Conservation (phyloP, 805 yeast genomes). For the Candida patagonica region DNA sequence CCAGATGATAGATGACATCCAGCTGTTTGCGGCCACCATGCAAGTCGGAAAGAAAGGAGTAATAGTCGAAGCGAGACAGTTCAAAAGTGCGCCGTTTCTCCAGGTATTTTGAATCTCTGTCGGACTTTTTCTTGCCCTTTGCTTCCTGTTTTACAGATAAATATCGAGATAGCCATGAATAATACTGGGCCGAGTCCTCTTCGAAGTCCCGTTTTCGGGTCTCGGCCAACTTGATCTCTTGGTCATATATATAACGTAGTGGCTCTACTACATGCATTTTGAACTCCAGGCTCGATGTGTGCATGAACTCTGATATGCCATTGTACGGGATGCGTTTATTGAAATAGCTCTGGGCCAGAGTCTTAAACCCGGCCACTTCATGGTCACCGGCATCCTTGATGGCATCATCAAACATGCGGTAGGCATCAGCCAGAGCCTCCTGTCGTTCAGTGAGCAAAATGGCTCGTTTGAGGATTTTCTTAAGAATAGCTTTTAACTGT, state of each 20-base stretch:
- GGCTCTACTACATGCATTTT: conserved; percentile 30
- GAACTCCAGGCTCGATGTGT: conserved; percentile 23
- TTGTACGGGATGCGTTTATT: conserved; percentile 11
- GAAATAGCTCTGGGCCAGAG: conserved; percentile 26
- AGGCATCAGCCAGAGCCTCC: conserved; percentile 27
- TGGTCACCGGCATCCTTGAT: conserved; percentile 24
- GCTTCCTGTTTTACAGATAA: conserved; percentile 29
- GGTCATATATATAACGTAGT: conserved; percentile 30
- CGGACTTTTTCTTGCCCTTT: conserved; percentile 21
- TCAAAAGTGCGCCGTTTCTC: conserved; percentile 33
- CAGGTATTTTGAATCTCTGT: conserved; percentile 31
- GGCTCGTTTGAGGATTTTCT: conserved; percentile 31
- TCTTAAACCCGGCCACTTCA: conserved; percentile 26
- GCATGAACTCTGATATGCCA: conserved; percentile 11
- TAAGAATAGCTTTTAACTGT: conserved; percentile 26
- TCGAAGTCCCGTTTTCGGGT: conserved; percentile 34
- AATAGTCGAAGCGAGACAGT: conserved; percentile 35
- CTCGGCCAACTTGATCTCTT: conserved; percentile 33
- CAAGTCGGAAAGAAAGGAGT: conserved; percentile 31
- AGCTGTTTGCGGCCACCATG: conserved; percentile 36
- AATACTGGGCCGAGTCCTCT: conserved; percentile 35
- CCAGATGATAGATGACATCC: conserved; percentile 28
- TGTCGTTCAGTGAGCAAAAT: conserved; percentile 25
- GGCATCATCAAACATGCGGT: conserved; percentile 24
- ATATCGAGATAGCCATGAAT: conserved; percentile 36